Base-by-base conservation (phyloP, 176 grass and related monocot species). In the Avena atlantica region DNA sequence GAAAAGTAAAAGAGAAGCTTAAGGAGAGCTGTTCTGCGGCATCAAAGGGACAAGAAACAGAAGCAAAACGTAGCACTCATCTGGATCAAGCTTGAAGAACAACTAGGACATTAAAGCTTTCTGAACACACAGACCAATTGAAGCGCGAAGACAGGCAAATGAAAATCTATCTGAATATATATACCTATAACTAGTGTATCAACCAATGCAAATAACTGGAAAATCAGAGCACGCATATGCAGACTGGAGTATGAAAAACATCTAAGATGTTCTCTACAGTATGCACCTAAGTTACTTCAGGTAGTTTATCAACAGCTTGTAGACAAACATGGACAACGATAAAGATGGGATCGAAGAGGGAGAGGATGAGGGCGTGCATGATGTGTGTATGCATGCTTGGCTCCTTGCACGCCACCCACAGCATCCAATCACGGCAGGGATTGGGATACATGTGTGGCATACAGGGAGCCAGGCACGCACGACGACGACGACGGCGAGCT, bases 321-420 rank as follows among this genome's bases (percentile, higher is more conserved):
- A 74, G 17, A 17, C 31, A 20, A 0, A 16, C 10, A 79, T 70
- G n/a, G 2, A 29, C 29, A 74, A 49, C 0, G 37, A 75, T 75
- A 13, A 27, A 75, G 47, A 75, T 17, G 44, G 40, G 44, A 40
- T 19, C 5, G 49, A 76, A 88, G 80, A 67, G 8, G 76, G 37
- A 40, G 37, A 55, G 6, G 72, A 44, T 60, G 85, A 86, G 23
- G 3, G 23, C 13, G 55, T 7, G 52, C 6, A 16, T 55, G 52
- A 86, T 37, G 77, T 27, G 15, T 75, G 64, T 81, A 80, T 84
- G 90, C 96, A 98, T 98, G 96, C 96, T 95, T 94, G 96, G 93
- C 96, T 95, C 96, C 96, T 95, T 95, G 96, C 93, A 98, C 96
- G 93, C 96, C 96, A 98, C 93, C 93, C 96, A 95, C 91, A 91